phyloP scores from a whole-genome alignment of 2,329 filamentous ascomycete genomes.

The Nannizziopsis arthrosporioides region DNA sequence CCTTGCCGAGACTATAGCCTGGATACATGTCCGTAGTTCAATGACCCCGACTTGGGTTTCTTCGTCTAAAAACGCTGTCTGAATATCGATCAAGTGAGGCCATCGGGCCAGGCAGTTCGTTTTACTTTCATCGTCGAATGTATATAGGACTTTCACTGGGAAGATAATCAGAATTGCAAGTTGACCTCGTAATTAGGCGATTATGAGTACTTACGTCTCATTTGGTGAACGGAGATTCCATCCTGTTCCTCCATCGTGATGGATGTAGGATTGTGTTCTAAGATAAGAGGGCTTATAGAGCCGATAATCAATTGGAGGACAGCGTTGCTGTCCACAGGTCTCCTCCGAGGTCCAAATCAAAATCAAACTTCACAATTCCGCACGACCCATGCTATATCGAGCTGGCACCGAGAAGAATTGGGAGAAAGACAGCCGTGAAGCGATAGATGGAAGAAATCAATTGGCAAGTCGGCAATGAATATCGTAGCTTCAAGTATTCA shows the following conservation, averaged over 20 bases:
- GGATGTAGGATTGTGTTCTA: neutral
- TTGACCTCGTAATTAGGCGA: neutral
- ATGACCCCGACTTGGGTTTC: constrained; percentile 71
- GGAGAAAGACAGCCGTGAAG: neutral
- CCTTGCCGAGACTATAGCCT: constrained; percentile 60
- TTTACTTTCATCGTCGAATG: constrained; percentile 80
- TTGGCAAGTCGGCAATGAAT: too few relatives aligned
- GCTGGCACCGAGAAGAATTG: neutral
- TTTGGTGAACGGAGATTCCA: constrained; percentile 49
- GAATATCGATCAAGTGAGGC: constrained; percentile 66
- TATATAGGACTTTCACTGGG: constrained; percentile 94
- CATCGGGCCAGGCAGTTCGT: constrained; percentile 81
- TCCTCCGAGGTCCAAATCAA: neutral
- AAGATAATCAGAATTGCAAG: constrained; percentile 13
- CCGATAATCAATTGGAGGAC: neutral
- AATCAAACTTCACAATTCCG: neutral
- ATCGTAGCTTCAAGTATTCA: too few relatives aligned
- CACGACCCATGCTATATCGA: neutral
- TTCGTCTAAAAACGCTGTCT: constrained; percentile 71
- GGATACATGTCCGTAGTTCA: constrained; percentile 74
- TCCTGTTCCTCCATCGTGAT: constrained; percentile 34
- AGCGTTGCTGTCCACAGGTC: constrained; percentile 6
- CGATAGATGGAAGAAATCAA: too few relatives aligned
- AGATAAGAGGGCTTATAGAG: neutral
- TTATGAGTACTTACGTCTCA: constrained; percentile 50